Base-by-base conservation (phyloP, 148 eudicot genomes). In the Amaranthus hypochondriacus region DNA sequence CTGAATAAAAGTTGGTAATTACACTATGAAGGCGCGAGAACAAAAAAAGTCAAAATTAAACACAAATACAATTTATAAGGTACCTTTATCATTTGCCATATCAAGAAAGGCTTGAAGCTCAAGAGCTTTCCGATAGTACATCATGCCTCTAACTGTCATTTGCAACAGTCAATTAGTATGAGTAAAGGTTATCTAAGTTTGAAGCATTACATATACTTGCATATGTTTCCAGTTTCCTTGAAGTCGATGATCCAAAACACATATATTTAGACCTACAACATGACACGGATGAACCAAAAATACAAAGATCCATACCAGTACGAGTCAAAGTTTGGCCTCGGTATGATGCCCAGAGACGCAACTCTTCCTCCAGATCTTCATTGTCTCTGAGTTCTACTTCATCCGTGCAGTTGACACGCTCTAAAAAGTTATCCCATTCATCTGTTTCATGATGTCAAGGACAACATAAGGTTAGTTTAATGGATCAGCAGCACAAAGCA, bases 101-200 rank as follows among this genome's bases (percentile, higher is more conserved):
- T 95, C 99, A 66, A 95, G 92, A 79, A 95, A 95, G 73, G 99
- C 99, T 81, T 95, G 99, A 83, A 95, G 99, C 81, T 92, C 93
- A 61, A 95, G 79, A 64, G 99, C 99, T 84, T 88, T 87, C 49
- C 99, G 92, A 77, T 95, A 95, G 69, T 95, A 95, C 99, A 95
- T 95, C 99, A 95, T 95, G 56, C 99, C 99, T 73, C 99, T 84
- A 69, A 95, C 99, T 95, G 92, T 72, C 65, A 86, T 68, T 71
- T 48, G 28, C 21, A 62, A 75, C 11, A 75, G 72, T 56, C 75
- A 48, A 14, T 47, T 6, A 28, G 53, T 60, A 9, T 56, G 62
- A 74, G 21, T 14, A 28, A 28, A 28, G 39, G 39, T 28, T 28
- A 28, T 18, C 48, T 15, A 46, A 48, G 52, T 53, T 44, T 48